phyloP scores from a whole-genome alignment of 176 grass and related monocot genomes.

The Pontederia paniculata region DNA sequence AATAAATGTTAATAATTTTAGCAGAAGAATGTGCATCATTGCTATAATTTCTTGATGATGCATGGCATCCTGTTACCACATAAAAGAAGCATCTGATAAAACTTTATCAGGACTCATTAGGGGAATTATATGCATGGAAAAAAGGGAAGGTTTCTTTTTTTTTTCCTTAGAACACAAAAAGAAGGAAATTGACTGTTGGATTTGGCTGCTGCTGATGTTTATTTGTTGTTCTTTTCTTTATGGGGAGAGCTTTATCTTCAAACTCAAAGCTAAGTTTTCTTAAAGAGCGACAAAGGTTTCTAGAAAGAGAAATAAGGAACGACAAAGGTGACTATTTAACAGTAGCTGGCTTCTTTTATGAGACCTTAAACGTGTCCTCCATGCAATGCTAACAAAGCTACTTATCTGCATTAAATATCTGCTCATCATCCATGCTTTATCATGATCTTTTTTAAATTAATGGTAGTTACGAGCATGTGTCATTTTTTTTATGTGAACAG shows the following conservation, averaged over 20 bases:
- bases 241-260: background rate
- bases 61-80: too few relatives aligned
- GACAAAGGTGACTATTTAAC: background rate
- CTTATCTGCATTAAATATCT: background rate
- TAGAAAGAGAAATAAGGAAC: background rate
- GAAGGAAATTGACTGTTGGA: too few relatives aligned
- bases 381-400: background rate
- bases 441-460: background rate
- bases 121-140: too few relatives aligned
- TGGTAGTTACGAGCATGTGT: background rate
- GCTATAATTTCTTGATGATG: too few relatives aligned
- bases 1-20: too few relatives aligned
- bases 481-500: background rate
- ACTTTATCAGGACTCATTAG: too few relatives aligned
- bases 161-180: too few relatives aligned
- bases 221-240: background rate
- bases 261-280: background rate
- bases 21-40: too few relatives aligned
- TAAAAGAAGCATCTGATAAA: too few relatives aligned
- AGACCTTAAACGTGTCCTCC: constrained; percentile 4
- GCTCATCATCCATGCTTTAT: too few relatives aligned
- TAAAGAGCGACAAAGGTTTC: background rate
- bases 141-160: too few relatives aligned
- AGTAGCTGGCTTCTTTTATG: background rate
- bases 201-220: too few relatives aligned